A percentile compares a stretch with the other conserved stretches of the same genome.
These are phyloP conservation scores for Malus orientalis DNA, from an alignment of 306 rosid genomes.

Conservation along the genomic window DNA sequence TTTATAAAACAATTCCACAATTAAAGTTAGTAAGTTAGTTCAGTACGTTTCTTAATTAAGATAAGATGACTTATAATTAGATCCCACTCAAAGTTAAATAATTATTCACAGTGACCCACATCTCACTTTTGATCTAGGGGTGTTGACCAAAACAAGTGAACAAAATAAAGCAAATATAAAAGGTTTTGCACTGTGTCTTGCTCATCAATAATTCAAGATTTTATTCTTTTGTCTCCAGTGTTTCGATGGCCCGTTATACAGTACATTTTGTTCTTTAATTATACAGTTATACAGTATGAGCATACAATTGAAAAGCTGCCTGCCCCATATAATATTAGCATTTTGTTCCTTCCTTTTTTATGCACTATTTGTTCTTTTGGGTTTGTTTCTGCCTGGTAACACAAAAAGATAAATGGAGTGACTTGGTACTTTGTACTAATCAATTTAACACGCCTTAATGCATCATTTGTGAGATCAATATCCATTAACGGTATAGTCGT, in stretches of 20 bases:
- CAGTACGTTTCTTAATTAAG: background rate
- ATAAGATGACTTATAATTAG: background rate
- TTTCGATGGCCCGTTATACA: background rate
- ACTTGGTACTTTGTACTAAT: background rate
- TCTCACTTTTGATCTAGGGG: background rate
- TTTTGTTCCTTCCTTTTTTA: constrained; percentile 1
- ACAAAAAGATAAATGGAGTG: background rate
- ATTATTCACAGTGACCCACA: background rate
- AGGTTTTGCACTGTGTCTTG: background rate
- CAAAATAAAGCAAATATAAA: background rate
- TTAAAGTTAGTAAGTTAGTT: background rate
- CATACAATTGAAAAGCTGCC: background rate
- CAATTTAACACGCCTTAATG: background rate
- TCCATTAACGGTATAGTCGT: background rate
- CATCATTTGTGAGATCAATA: background rate
- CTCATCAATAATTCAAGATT: constrained; percentile 12
- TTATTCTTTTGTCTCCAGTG: constrained; percentile 6
- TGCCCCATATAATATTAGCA: background rate
- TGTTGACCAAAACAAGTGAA: background rate
- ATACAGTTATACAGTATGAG: background rate
- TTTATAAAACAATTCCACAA: background rate
- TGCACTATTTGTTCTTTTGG: background rate
- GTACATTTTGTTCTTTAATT: background rate
- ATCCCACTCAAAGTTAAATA: background rate
- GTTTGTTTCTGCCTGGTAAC: background rate